phyloP scores from a whole-genome alignment of 306 rosid species.

The Prosopis cineraria region DNA sequence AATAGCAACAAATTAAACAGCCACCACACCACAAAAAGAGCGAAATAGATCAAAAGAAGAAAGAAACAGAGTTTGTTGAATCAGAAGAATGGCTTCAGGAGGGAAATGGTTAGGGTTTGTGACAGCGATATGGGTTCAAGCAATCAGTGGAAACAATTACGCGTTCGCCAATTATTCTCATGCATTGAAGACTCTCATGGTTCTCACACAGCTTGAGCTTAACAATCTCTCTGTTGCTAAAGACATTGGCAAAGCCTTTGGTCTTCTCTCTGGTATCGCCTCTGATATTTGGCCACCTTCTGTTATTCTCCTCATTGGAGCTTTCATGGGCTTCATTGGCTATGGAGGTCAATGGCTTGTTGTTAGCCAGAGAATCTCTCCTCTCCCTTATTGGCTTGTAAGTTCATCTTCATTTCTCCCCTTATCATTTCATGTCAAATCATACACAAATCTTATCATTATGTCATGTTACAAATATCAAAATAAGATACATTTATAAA shows the following conservation, averaged over 20 bases:
- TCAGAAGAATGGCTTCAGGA: background rate
- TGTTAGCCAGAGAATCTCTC: slow-evolving; percentile 59
- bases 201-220: slow-evolving; percentile 46
- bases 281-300: slow-evolving; percentile 37
- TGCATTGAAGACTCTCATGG: slow-evolving; percentile 46
- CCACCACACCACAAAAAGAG: background rate
- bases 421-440: background rate
- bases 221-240: slow-evolving; percentile 56
- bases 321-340: slow-evolving; percentile 67
- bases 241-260: slow-evolving; percentile 59
- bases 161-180: slow-evolving; percentile 52
- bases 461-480: background rate
- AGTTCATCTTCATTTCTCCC: slow-evolving; percentile 42
- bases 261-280: slow-evolving; percentile 52
- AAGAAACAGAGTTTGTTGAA: background rate
- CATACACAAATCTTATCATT: background rate
- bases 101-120: slow-evolving; percentile 58
- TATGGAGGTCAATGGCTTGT: slow-evolving; percentile 94
- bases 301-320: slow-evolving; percentile 46
- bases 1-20: slow-evolving; percentile 2
- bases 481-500: too few relatives aligned
- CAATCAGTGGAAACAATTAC: slow-evolving; percentile 52
- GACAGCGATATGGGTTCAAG: slow-evolving; percentile 56
- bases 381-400: slow-evolving; percentile 75
- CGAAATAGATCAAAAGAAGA: background rate